phyloP scores from a whole-genome alignment of 371 early-diverging fungal species.

The Mortierella sp. region DNA sequence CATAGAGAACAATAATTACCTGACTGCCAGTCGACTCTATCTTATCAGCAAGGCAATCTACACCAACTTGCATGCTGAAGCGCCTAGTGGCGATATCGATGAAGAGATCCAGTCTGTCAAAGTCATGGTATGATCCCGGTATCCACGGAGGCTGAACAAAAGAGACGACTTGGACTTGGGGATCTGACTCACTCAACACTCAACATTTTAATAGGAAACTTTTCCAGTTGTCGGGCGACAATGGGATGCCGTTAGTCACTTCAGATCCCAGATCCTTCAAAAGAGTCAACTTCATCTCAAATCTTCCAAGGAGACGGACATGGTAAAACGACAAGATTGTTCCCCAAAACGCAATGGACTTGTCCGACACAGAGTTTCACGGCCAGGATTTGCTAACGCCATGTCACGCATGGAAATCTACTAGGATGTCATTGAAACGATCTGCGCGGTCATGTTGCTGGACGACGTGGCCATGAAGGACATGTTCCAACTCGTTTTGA shows the following conservation, averaged over 20 bases:
- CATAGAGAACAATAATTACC: slow-evolving; percentile 73
- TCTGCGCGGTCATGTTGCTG: slow-evolving; percentile 71
- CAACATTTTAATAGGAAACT: slow-evolving; percentile 57
- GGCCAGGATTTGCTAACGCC: background rate
- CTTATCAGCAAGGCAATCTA: slow-evolving; percentile 74
- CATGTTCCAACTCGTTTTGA: slow-evolving; percentile 55
- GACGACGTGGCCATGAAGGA: slow-evolving; percentile 60
- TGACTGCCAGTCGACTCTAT: slow-evolving; percentile 79
- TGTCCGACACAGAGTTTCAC: too few species aligned
- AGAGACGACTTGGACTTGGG: background rate
- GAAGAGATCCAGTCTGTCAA: slow-evolving; percentile 26
- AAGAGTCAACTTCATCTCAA: slow-evolving; percentile 65
- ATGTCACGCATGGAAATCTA: background rate
- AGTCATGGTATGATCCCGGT: slow-evolving; percentile 33
- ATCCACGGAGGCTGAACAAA: background rate
- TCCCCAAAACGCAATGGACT: too few species aligned
- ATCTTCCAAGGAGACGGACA: slow-evolving; percentile 54
- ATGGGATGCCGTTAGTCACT: slow-evolving; percentile 86
- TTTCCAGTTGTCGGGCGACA: slow-evolving; percentile 87
- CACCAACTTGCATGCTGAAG: slow-evolving; percentile 66
- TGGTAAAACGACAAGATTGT: too few species aligned
- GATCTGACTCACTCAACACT: background rate
- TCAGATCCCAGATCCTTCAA: slow-evolving; percentile 78
- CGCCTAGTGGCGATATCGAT: slow-evolving; percentile 20
- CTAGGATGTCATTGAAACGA: slow-evolving; percentile 62